Conservation (phyloP, 306 rosid genomes). For the Cercis canadensis region DNA sequence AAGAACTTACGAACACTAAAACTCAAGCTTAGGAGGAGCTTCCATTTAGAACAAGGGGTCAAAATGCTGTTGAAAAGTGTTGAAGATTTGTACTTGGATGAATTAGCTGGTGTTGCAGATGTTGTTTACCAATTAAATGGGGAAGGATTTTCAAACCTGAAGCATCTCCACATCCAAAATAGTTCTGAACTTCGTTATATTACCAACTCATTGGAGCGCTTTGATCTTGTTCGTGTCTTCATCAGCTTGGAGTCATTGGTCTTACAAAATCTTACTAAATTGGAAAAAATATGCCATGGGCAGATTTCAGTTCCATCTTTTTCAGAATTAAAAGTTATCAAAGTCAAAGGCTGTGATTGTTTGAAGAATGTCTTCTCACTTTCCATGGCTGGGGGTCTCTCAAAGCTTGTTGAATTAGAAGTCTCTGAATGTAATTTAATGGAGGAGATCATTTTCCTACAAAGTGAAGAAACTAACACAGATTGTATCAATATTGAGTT, state of each 20-base stretch:
- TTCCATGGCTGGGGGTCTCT: background rate
- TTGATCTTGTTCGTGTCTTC: background rate
- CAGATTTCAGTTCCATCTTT: background rate
- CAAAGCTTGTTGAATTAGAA: background rate
- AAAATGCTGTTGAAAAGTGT: background rate
- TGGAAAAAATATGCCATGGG: slow-evolving; percentile 24
- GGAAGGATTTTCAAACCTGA: background rate
- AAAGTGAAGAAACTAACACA: background rate
- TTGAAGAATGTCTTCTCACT: background rate
- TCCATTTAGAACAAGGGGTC: background rate
- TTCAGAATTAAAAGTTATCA: background rate
- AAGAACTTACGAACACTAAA: background rate
- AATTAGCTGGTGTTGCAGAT: background rate
- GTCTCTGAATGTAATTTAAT: background rate
- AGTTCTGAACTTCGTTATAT: background rate
- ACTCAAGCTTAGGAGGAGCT: background rate
- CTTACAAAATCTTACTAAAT: background rate
- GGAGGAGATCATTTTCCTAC: background rate
- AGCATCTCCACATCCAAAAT: slow-evolving; percentile 1
- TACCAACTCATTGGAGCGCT: background rate
- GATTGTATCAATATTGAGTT: background rate
- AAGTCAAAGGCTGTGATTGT: background rate
- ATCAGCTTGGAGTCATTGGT: background rate
- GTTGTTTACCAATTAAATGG: background rate
- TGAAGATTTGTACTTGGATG: background rate